A percentile compares a stretch with the other conserved stretches of the same genome.
These are phyloP conservation scores for Silene noctiflora DNA, from an alignment of 179 eudicot genomes.

Conservation along the genomic window DNA sequence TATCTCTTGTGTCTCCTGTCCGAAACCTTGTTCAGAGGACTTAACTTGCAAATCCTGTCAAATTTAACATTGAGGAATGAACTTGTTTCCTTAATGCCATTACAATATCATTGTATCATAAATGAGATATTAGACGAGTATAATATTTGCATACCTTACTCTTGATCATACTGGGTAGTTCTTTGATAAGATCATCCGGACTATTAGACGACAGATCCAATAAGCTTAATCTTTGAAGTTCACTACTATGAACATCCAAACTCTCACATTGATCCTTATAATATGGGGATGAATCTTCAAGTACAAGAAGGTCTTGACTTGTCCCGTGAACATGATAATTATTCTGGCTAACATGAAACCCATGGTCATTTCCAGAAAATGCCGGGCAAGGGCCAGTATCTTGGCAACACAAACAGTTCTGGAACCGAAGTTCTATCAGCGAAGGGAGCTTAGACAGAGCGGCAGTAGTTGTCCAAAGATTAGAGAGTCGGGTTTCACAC, in stretches of 20 bases:
- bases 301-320: background rate
- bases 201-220: conserved; percentile 25
- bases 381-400: conserved; percentile 47
- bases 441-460: conserved; percentile 72
- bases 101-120: background rate
- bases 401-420: conserved; percentile 51
- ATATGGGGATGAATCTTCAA: conserved; percentile 2
- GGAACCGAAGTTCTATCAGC: conserved; percentile 76
- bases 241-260: conserved; percentile 1
- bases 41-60: conserved; percentile 17
- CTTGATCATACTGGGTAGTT: background rate
- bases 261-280: conserved; percentile 7
- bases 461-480: conserved; percentile 82
- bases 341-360: conserved; percentile 2
- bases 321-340: conserved; percentile 1
- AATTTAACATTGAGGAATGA: background rate
- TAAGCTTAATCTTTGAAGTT: conserved; percentile 22
- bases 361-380: conserved; percentile 25
- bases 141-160: conserved; percentile 17
- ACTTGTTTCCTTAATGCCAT: conserved; percentile 12
- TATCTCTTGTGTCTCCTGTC: conserved; percentile 13
- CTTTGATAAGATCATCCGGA: conserved; percentile 3
- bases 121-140: background rate
- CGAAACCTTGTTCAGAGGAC: conserved; percentile 18
- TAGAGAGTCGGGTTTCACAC: conserved; percentile 72